Base-by-base conservation (phyloP, 2,329 filamentous ascomycete genomes). In the Mycosphaerella sp. region DNA sequence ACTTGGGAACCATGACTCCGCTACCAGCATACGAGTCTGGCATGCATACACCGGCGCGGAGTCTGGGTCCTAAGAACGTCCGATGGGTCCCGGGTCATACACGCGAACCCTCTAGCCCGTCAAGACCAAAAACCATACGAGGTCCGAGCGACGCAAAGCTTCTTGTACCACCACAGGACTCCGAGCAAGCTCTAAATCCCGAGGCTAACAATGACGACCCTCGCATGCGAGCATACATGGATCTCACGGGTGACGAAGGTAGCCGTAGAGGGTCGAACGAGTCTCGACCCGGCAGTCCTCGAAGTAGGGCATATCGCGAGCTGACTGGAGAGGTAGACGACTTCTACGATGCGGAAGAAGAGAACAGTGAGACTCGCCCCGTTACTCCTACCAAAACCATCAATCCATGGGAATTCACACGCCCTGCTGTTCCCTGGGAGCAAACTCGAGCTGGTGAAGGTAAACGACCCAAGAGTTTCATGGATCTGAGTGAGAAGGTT, bases 1-100 rank as follows among this genome's bases (percentile, higher is more conserved):
- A 47, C 28, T 57, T 55, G 8, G 57, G 57, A 2, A 28, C 41
- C 10, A 39, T 43, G 21, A 60, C 58, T 5, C 56, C 58, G 1
- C 41, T 56, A 8, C 58, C 58, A 30, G 48, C 52, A 7, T 60
- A 60, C 10, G 49, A 56, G 8, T 46, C 53, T 4, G 45, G 30
- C 12, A 36, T 28, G 17, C 28, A 41, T 12, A 36, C 45, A 16
- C 30, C 45, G 7, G 37, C 39, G 28, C 37, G 45, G 17, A 49
- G 45, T 17, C 4, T 34, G 4, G 35, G 17, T 30, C 54, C 53
- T 4, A 34, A 42, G 28, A 43, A 51, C 41, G 40, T 25, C 17
- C 49, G 41, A 18, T 37, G 35, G 21, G 32, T 46, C 6, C 49
- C 50, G 9, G 35, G 27, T 8, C 53, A 49, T 17, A 39, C 43